Evolutionary conservation across 352 stramenopile genomes (phyloP), one percentile per base, ranked within the genome.

Genomic region (Phytopythium ostracodes): DNA sequence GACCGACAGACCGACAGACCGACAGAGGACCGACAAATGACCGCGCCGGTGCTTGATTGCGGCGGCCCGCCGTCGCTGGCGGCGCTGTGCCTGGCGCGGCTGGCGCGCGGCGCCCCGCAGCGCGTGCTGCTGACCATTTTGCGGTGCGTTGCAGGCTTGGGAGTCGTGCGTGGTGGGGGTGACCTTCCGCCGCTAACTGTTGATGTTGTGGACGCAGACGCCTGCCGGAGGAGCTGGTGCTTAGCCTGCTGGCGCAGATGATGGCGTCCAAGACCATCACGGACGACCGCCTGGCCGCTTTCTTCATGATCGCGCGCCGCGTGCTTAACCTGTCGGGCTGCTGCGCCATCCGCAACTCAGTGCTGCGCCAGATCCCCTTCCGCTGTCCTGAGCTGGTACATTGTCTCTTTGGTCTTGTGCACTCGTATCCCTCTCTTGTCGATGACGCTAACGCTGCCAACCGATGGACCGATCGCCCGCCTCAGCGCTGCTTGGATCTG

Each of bases 341-440:
- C 67, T 81, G 71, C 33, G 67, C 72, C 46, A 94, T 96, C 63
- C 85, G 87, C 46, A 94, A 96, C 64, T 96, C 87, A 62, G 88
- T 94, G 42, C 62, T 96, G 46, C 84, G 87, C 9, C 87, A 94
- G 68, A 96, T 96, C 56, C 87, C 87, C 9, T 87, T 88, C 53
- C 83, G 83, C 36, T 94, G 85, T 61, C 87, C 87, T 11, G 72
- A 94, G 53, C 59, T 96, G 61, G 87, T 96, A 70, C 62, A 65
- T 62, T 8, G 11, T 25, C n/a, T 12, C n/a, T 1, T 22, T 6
- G 11, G n/a, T n/a, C n/a, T n/a, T n/a, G n/a, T 42, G 15, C 9
- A 25, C 47, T 17, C 42, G 7, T n/a, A n/a, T n/a, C n/a, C n/a
- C 42, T 15, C 29, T 18, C 18, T 49, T 5, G 43, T 29, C 9